Conservation (phyloP, 139 green algal species). For the Nannochloris sp. region DNA sequence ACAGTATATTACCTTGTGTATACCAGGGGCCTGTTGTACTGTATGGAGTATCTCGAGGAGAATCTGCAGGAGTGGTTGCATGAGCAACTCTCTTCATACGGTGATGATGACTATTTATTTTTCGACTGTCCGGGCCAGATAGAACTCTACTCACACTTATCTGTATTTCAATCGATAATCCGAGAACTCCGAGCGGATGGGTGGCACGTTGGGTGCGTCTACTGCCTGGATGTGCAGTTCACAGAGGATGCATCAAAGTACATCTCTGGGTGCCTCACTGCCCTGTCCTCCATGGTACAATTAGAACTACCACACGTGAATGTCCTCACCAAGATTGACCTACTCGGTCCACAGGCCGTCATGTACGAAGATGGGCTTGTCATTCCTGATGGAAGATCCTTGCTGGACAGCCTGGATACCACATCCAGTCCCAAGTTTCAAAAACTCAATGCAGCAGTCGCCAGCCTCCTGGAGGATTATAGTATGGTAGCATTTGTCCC, state of each 20-base stretch:
- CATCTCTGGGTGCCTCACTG: conserved; percentile 65
- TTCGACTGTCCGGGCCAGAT: conserved; percentile 97
- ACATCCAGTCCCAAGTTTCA: conserved; percentile 54
- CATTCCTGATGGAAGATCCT: conserved; percentile 51
- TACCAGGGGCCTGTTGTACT: conserved; percentile 85
- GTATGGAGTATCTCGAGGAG: conserved; percentile 98
- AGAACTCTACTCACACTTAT: conserved; percentile 94
- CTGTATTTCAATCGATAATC: conserved; percentile 77
- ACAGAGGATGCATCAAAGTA: conserved; percentile 75
- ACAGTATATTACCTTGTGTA: background rate
- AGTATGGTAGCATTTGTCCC: conserved; percentile 77
- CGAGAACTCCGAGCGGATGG: conserved; percentile 65
- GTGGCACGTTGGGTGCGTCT: conserved; percentile 60
- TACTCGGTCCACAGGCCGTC: conserved; percentile 57
- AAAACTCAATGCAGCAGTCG: conserved; percentile 58
- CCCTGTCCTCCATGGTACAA: conserved; percentile 88
- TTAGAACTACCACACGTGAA: conserved; percentile 96
- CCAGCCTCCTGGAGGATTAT: conserved; percentile 70
- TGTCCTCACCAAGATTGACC: conserved; percentile 95
- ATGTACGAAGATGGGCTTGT: conserved; percentile 59
- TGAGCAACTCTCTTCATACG: conserved; percentile 73
- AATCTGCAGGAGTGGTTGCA: conserved; percentile 88
- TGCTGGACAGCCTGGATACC: conserved; percentile 44
- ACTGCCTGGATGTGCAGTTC: conserved; percentile 91
- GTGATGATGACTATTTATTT: conserved; percentile 96